These are phyloP conservation scores for Phytophthora melonis DNA, from an alignment of 352 stramenopile genomes.

Conservation along the genomic window DNA sequence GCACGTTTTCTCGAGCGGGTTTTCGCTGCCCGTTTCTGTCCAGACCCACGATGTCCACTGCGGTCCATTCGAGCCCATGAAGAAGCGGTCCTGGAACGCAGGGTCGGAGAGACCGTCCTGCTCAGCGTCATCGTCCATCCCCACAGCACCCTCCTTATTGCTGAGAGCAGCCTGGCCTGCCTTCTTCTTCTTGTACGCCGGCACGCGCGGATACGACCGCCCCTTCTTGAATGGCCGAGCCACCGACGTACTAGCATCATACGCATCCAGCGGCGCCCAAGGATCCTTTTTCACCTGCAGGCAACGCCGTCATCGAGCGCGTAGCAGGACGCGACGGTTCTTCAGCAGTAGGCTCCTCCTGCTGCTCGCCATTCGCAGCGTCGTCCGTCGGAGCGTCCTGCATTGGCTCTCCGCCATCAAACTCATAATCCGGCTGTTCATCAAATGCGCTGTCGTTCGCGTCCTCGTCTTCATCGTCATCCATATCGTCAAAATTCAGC, in stretches of 20 bases:
- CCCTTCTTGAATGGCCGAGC: constrained; percentile 81
- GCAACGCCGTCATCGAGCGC: not conserved
- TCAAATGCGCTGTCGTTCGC: constrained; percentile 35
- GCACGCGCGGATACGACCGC: constrained; percentile 61
- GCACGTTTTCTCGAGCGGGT: constrained; percentile 65
- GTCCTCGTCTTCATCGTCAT: constrained; percentile 39
- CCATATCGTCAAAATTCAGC: constrained; percentile 61
- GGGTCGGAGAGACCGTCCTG: constrained; percentile 68
- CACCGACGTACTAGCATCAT: constrained; percentile 74
- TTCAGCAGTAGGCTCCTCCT: constrained; percentile 3
- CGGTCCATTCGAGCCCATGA: constrained; percentile 52
- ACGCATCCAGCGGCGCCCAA: constrained; percentile 78
- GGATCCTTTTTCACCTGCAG: constrained; percentile 61
- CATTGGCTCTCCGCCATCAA: constrained; percentile 37
- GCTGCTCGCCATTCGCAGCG: constrained; percentile 10
- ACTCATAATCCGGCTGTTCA: constrained; percentile 43
- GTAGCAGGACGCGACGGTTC: constrained; percentile 3
- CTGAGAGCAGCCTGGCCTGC: constrained; percentile 24
- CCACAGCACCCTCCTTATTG: constrained; percentile 47
- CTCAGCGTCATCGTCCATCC: constrained; percentile 48
- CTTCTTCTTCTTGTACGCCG: constrained; percentile 56
- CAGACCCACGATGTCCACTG: constrained; percentile 84
- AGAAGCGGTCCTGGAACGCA: constrained; percentile 71
- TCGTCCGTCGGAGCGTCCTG: constrained; percentile 34
- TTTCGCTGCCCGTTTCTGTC: constrained; percentile 58